phyloP scores from a whole-genome alignment of 257 asterid species.

The Plantago elongata region DNA sequence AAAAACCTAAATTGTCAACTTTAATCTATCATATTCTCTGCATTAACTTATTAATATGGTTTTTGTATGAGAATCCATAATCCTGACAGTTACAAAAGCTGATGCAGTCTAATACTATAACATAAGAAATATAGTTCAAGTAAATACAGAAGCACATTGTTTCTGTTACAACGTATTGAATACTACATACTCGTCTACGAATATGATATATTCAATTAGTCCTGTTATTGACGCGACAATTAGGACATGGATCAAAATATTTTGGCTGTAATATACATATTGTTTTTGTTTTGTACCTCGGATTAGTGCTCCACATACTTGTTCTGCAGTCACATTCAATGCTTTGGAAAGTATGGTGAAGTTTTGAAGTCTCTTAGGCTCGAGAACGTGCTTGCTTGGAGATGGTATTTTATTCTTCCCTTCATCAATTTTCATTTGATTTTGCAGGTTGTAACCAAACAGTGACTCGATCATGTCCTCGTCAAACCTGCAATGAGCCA shows the following conservation, averaged over 20 bases:
- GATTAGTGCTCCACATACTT: conserved; percentile 69
- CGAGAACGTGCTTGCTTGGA: conserved; percentile 87
- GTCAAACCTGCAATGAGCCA: conserved; percentile 55
- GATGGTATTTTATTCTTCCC: conserved; percentile 71
- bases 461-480: conserved; percentile 95
- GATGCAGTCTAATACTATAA: too few relatives aligned
- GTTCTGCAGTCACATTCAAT: conserved; percentile 65
- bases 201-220: too few relatives aligned
- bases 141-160: too few relatives aligned
- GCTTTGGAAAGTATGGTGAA: conserved; percentile 87
- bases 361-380: conserved; percentile 90
- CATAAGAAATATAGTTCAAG: too few relatives aligned
- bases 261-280: neutral
- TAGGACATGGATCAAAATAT: neutral
- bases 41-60: too few relatives aligned
- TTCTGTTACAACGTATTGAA: too few relatives aligned
- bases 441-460: conserved; percentile 81
- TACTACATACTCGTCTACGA: too few relatives aligned
- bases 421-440: conserved; percentile 52
- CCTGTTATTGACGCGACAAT: too few relatives aligned
- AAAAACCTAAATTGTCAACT: too few relatives aligned
- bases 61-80: too few relatives aligned
- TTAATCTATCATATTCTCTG: too few relatives aligned
- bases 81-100: too few relatives aligned
- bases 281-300: conserved; percentile 37